phyloP scores from a whole-genome alignment of 805 yeast genomes.

The Spencermartinsiella europaea region DNA sequence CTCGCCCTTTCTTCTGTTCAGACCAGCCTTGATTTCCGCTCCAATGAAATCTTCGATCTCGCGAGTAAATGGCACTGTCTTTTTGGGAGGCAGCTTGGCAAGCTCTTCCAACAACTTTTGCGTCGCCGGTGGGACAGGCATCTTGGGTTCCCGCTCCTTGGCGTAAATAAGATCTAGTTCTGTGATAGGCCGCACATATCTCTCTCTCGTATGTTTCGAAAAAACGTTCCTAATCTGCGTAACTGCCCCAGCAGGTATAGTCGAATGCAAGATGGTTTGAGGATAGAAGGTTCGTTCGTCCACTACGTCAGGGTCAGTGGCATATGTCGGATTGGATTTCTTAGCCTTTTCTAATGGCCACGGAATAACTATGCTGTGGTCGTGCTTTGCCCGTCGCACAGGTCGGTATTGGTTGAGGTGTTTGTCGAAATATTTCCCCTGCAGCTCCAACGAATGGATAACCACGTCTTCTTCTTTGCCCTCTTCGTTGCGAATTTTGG shows the following conservation, averaged over 20 bases:
- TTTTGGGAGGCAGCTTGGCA: slow-evolving; percentile 28
- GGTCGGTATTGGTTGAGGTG: slow-evolving; percentile 71
- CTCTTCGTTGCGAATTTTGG: slow-evolving; percentile 60
- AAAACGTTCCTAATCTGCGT: slow-evolving; percentile 70
- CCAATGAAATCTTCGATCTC: slow-evolving; percentile 56
- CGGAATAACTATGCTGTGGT: slow-evolving; percentile 68
- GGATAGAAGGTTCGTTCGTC: slow-evolving; percentile 72
- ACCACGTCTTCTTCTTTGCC: slow-evolving; percentile 68
- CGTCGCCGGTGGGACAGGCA: slow-evolving; percentile 63
- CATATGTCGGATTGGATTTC: slow-evolving; percentile 31
- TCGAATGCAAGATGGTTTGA: slow-evolving; percentile 58
- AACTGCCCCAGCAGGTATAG: slow-evolving; percentile 64
- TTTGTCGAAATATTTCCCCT: slow-evolving; percentile 68
- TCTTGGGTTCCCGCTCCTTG: slow-evolving; percentile 57
- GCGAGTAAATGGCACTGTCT: slow-evolving; percentile 39
- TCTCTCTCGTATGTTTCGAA: slow-evolving; percentile 56
- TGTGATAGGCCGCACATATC: slow-evolving; percentile 46
- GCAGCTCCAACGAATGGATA: slow-evolving; percentile 64
- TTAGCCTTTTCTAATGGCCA: slow-evolving; percentile 72
- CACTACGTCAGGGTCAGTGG: slow-evolving; percentile 39
- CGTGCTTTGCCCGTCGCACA: slow-evolving; percentile 67
- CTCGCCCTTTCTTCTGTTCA: slow-evolving; percentile 22
- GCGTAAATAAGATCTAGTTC: slow-evolving; percentile 49
- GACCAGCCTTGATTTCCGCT: slow-evolving; percentile 24
- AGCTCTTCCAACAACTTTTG: slow-evolving; percentile 34